A percentile compares a stretch with the other conserved stretches of the same genome.
phyloP scores from a whole-genome alignment of 495 filamentous ascomycete genomes.

The Cetradonia linearis region DNA sequence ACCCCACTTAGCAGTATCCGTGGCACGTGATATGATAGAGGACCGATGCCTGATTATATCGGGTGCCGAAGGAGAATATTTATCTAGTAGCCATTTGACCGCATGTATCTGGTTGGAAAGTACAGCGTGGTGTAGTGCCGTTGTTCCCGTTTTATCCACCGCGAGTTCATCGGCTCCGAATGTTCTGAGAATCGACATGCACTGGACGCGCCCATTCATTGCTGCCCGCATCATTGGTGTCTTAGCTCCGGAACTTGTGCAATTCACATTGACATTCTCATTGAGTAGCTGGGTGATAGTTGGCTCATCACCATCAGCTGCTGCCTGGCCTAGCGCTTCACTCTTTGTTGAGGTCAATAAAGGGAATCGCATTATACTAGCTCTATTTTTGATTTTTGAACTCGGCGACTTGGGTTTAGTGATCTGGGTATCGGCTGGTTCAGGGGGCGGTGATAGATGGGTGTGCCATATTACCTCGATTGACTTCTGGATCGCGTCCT shows the following conservation, averaged over 20 bases:
- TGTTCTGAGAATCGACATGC: conserved; percentile 13
- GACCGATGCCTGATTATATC: conserved; percentile 7
- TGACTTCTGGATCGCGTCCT: conserved; percentile 16
- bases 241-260: conserved; percentile 5
- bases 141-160: conserved; percentile 13
- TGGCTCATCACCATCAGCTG: conserved; percentile 10
- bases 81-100: conserved; percentile 16
- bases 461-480: conserved; percentile 15
- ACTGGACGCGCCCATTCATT: conserved; percentile 12
- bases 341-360: conserved; percentile 11
- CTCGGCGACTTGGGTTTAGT: background rate
- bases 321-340: conserved; percentile 12
- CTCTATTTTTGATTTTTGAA: conserved; percentile 8
- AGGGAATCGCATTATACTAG: conserved; percentile 7
- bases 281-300: conserved; percentile 10
- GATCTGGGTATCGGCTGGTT: background rate
- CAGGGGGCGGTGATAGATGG: conserved; percentile 10
- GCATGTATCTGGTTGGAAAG: conserved; percentile 8
- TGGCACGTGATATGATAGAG: conserved; percentile 11
- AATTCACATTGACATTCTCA: conserved; percentile 10
- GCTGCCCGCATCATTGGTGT: conserved; percentile 21
- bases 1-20: conserved; percentile 12
- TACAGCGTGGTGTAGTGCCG: conserved; percentile 17
- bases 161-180: conserved; percentile 20
- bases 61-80: conserved; percentile 10